Evolutionary conservation across 179 eudicot species (phyloP).

Genomic region (Silene vulgaris): DNA sequence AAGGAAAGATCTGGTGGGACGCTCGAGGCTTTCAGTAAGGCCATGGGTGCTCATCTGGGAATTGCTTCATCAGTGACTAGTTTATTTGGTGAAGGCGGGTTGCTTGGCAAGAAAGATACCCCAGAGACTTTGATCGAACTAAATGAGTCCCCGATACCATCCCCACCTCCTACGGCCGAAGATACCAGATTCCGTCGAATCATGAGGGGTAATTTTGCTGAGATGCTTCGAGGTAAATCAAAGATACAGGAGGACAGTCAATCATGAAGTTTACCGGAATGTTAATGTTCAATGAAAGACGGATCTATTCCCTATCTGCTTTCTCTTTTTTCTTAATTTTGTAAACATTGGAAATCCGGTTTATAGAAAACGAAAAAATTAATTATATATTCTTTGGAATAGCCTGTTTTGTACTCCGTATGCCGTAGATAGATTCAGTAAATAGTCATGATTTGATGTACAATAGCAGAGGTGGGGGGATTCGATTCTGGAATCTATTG

Average conservation of each 20-base stretch:
- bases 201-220: slow-evolving; percentile 81
- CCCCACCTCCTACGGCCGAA: slow-evolving; percentile 46
- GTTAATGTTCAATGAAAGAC: background rate
- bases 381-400: no score
- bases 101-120: slow-evolving; percentile 70
- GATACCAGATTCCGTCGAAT: slow-evolving; percentile 87
- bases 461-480: no score
- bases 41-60: slow-evolving; percentile 91
- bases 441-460: background rate
- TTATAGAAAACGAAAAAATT: background rate
- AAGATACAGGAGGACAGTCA: slow-evolving; percentile 42
- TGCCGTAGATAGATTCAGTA: background rate
- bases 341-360: background rate
- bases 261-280: slow-evolving; percentile 5
- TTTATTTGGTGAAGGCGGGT: slow-evolving; percentile 75
- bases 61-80: slow-evolving; percentile 74
- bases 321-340: background rate
- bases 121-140: slow-evolving; percentile 37
- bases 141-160: slow-evolving; percentile 36
- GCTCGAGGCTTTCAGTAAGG: slow-evolving; percentile 78
- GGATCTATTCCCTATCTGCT: background rate
- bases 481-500: no score
- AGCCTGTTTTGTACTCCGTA: background rate
- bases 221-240: slow-evolving; percentile 72
- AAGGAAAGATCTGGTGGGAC: slow-evolving; percentile 93